phyloP scores from a whole-genome alignment of 306 rosid species.

The Rosa rugosa region DNA sequence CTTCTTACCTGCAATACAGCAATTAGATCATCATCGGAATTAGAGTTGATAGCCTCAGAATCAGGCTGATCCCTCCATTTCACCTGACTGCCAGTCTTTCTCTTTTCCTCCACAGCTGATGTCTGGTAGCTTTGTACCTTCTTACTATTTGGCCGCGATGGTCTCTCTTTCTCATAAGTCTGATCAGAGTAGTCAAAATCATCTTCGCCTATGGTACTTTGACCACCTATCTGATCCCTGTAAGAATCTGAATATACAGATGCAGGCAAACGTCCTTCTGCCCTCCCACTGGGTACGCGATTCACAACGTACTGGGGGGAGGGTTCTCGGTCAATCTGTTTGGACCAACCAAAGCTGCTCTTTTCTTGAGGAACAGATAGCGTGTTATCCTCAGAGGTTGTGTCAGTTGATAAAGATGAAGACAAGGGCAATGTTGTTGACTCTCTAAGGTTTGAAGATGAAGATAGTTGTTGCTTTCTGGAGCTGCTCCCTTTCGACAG shows the following conservation, averaged over 20 bases:
- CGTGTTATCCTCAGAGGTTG: conserved; percentile 50
- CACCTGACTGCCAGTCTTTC: conserved; percentile 40
- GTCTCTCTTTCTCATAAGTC: conserved; percentile 46
- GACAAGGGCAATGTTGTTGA: conserved; percentile 55
- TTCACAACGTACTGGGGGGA: conserved; percentile 55
- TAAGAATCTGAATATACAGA: conserved; percentile 48
- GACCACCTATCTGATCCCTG: conserved; percentile 50
- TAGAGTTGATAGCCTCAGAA: conserved; percentile 37
- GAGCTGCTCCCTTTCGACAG: conserved; percentile 66
- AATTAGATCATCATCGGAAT: conserved; percentile 62
- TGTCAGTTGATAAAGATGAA: conserved; percentile 40
- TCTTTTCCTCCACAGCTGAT: conserved; percentile 44
- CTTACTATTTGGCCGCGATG: conserved; percentile 40
- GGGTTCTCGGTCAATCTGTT: conserved; percentile 62
- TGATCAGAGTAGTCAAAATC: conserved; percentile 48
- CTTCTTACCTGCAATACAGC: conserved; percentile 69
- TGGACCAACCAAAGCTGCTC: conserved; percentile 75
- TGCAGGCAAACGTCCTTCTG: conserved; percentile 49
- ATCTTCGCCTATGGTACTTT: conserved; percentile 45
- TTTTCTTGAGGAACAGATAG: conserved; percentile 49
- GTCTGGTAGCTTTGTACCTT: conserved; percentile 41
- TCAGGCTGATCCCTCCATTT: conserved; percentile 41
- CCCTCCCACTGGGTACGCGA: conserved; percentile 61
- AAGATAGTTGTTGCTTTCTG: conserved; percentile 58
- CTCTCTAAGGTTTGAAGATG: conserved; percentile 54